phyloP scores from a whole-genome alignment of 2,329 filamentous ascomycete species.

The Paraconiothyrium brasiliense region DNA sequence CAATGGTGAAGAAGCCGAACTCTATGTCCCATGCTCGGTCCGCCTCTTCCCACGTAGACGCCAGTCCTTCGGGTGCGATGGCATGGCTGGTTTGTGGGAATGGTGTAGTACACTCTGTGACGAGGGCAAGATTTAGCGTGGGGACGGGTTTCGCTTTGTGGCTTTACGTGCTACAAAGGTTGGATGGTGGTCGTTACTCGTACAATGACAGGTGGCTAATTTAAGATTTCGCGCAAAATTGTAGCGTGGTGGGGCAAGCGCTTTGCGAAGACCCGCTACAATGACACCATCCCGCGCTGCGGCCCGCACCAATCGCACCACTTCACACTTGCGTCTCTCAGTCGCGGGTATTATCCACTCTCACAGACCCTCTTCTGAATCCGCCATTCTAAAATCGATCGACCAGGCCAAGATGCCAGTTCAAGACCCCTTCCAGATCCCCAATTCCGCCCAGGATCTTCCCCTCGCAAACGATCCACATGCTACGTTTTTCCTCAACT shows the following conservation, averaged over 20 bases:
- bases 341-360: not conserved
- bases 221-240: not conserved
- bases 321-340: not conserved
- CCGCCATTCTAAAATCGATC: not conserved
- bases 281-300: not conserved
- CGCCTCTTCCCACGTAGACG: no score
- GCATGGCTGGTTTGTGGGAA: no score
- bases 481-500: conserved; percentile 19
- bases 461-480: conserved; percentile 10
- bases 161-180: not conserved
- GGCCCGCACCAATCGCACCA: not conserved
- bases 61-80: no score
- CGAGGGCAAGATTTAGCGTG: no score
- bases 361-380: not conserved
- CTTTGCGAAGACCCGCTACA: conserved; percentile 6
- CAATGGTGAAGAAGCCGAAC: no score
- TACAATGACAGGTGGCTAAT: conserved; percentile 7
- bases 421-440: conserved; percentile 17
- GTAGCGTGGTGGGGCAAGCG: conserved; percentile 6
- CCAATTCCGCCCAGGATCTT: conserved; percentile 15
- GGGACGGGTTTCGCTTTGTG: not conserved
- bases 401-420: conserved; percentile 17
- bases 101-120: no score
- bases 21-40: no score
- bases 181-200: not conserved